Base-by-base conservation (phyloP, 1,284 basidiomycete species). In the Trichosporon ovoides region DNA sequence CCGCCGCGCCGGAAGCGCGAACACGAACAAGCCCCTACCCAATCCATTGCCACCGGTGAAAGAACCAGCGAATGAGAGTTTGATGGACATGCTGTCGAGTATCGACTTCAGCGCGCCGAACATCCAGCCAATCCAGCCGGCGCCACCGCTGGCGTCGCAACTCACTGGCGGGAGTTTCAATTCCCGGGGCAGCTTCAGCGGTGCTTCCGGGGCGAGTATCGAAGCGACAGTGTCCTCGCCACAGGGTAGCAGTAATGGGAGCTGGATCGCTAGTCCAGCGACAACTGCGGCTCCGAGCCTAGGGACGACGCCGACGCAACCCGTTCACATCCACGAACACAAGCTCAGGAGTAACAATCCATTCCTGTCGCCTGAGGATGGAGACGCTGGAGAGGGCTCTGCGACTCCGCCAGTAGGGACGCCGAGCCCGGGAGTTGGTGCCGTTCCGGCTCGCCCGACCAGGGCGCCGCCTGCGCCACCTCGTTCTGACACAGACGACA, bases 331-430 rank as follows among this genome's bases (percentile, higher is more conserved):
- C 14, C 43, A 48, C 9, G 43, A 48, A 14, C 24, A 49, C 13
- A 11, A 48, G 7, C 38, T 76, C 35, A 64, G 71, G 56, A 75
- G 73, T 59, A 71, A 70, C 13, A 76, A 76, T 52, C 74, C 72
- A 1, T 74, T 72, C 67, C 85, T 60, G 80, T 85, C 75, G 84
- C 87, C 3, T 80, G 83, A 67, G 82, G 91, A 77, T 87, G 87
- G 2, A 85, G 87, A 22, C 3, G 43, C n/a, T 9, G 22, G 19
- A 22, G 14, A n/a, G 12, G 18, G 9, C 22, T 6, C 43, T 1
- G 22, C 22, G 7, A 13, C 16, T 5, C 22, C 43, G 13, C 24
- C 22, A 9, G n/a, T n/a, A n/a, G n/a, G n/a, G n/a, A n/a, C n/a
- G n/a, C n/a, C n/a, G n/a, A n/a, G n/a, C n/a, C n/a, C n/a, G n/a